Conservation (phyloP, 2,329 filamentous ascomycete species). For the Fusarium torreyae region DNA sequence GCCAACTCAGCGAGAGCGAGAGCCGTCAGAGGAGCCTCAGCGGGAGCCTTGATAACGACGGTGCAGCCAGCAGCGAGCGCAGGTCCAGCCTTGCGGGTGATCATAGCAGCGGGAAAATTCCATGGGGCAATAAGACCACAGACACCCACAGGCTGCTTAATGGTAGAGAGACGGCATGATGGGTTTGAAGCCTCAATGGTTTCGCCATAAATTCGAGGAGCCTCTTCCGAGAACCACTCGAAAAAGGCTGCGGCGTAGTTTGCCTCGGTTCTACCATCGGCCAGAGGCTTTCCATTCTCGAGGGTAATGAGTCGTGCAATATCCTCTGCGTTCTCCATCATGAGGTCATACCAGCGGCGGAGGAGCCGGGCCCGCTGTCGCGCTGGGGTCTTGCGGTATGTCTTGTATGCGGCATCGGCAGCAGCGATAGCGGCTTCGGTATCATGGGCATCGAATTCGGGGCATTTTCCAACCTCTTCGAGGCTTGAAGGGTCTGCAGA, state of each 20-base stretch:
- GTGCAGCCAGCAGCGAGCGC: conserved; percentile 80
- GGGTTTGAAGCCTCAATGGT: conserved; percentile 71
- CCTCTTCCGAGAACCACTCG: conserved; percentile 77
- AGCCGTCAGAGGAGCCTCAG: conserved; percentile 90
- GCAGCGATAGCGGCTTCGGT: conserved; percentile 79
- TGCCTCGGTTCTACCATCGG: conserved; percentile 72
- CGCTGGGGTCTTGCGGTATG: conserved; percentile 73
- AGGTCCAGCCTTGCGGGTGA: conserved; percentile 63
- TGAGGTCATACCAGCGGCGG: conserved; percentile 76
- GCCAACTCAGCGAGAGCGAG: conserved; percentile 88
- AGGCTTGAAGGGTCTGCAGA: conserved; percentile 77
- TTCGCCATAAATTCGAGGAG: conserved; percentile 63
- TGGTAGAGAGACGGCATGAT: conserved; percentile 65
- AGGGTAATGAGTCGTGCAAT: conserved; percentile 77
- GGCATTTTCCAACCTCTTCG: conserved; percentile 77
- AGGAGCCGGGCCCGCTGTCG: conserved; percentile 73
- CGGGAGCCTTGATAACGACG: conserved; percentile 87
- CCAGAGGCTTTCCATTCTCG: conserved; percentile 79
- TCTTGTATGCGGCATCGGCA: conserved; percentile 70
- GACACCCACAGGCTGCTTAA: conserved; percentile 55
- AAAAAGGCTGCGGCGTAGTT: conserved; percentile 73
- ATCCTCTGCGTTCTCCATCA: conserved; percentile 76
- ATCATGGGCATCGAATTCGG: conserved; percentile 80
- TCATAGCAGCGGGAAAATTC: conserved; percentile 74
- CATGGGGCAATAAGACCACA: conserved; percentile 58